Percentiles rank a stretch among this genome's conserved stretches.
phyloP scores from a whole-genome alignment of 768 basidiomycete genomes.

The Cystobasidium ongulense region DNA sequence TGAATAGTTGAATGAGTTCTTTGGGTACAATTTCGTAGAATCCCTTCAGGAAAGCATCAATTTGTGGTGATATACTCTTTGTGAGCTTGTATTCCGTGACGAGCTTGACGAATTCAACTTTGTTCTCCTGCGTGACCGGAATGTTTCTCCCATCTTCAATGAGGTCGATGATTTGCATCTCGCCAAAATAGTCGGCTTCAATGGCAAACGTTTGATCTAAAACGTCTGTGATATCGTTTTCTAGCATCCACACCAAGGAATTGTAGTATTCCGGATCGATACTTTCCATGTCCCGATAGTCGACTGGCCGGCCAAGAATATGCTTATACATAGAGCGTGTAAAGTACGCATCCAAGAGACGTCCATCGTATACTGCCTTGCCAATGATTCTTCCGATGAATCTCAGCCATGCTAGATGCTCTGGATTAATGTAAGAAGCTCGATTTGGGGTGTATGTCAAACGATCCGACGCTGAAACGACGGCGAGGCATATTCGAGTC shows the following conservation, averaged over 20 bases:
- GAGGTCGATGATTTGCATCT: constrained; percentile 74
- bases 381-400: constrained; percentile 97
- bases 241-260: constrained; percentile 92
- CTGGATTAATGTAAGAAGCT: constrained; percentile 85
- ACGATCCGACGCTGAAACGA: constrained; percentile 75
- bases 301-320: constrained; percentile 83
- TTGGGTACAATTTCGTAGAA: constrained; percentile 98
- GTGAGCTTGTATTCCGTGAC: constrained; percentile 89
- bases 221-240: constrained; percentile 68
- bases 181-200: constrained; percentile 95
- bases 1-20: constrained; percentile 88
- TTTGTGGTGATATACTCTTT: constrained; percentile 91
- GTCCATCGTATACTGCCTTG: constrained; percentile 93
- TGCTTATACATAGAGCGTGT: constrained; percentile 93
- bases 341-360: constrained; percentile 95
- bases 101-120: constrained; percentile 86
- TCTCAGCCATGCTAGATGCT: constrained; percentile 95
- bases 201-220: constrained; percentile 88
- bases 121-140: constrained; percentile 92
- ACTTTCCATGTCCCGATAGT: constrained; percentile 93
- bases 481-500: constrained; percentile 44
- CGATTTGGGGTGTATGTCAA: constrained; percentile 92
- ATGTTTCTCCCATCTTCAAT: constrained; percentile 76
- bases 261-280: constrained; percentile 98
- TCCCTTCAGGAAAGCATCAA: constrained; percentile 75